Evolutionary conservation across 106 monocot species (phyloP).

Genomic region (Phalaenopsis aphrodite): DNA sequence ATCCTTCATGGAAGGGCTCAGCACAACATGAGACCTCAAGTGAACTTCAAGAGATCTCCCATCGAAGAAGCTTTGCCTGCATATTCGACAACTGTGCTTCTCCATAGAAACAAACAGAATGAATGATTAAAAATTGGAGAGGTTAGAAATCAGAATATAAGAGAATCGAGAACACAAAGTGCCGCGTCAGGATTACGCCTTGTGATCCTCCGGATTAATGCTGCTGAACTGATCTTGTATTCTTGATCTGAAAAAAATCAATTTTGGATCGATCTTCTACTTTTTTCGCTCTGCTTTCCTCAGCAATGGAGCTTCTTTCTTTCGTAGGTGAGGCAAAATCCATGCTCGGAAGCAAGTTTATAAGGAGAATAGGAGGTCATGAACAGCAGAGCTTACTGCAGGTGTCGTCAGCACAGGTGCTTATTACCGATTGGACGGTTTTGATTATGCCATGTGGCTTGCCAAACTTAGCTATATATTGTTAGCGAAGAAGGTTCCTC

Average conservation of each 20-base stretch:
- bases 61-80: slow-evolving; percentile 26
- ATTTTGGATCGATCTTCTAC: too few relatives aligned
- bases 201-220: neutral
- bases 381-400: neutral
- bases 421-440: neutral
- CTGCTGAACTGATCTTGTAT: neutral
- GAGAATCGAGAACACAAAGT: neutral
- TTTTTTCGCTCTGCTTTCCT: too few relatives aligned
- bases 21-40: slow-evolving; percentile 35
- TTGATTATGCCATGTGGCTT: neutral
- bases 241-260: neutral
- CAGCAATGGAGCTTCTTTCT: neutral
- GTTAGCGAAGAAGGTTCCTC: too few relatives aligned
- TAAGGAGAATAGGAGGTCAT: neutral
- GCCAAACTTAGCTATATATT: too few relatives aligned
- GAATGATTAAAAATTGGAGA: neutral
- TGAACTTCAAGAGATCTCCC: slow-evolving; percentile 42
- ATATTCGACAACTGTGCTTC: slow-evolving; percentile 31
- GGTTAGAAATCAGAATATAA: too few relatives aligned
- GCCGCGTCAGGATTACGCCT: neutral
- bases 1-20: neutral
- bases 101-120: neutral
- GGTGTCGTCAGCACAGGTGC: neutral
- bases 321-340: neutral
- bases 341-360: neutral